Percentiles rank a stretch among this genome's conserved stretches.
phyloP scores from a whole-genome alignment of 331 rosid genomes.

The Malus hybrid region DNA sequence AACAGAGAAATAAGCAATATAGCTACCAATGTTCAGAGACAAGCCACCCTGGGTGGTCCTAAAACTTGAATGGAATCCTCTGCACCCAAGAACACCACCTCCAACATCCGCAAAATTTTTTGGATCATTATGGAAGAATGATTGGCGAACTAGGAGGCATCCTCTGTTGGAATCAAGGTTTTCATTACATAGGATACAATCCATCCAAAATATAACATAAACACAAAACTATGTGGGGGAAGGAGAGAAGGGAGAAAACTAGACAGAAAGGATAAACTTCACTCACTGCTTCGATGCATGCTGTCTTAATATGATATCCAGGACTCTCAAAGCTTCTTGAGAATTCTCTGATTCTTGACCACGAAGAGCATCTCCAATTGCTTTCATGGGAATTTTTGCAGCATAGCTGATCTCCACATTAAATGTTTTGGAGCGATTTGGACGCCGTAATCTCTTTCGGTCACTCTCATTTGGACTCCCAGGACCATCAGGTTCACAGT shows the following conservation, averaged over 20 bases:
- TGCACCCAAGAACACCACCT: conserved; percentile 85
- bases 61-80: conserved; percentile 92
- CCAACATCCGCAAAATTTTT: conserved; percentile 60
- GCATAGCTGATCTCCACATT: conserved; percentile 85
- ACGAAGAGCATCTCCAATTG: conserved; percentile 66
- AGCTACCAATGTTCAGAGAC: conserved; percentile 69
- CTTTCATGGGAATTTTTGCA: conserved; percentile 67
- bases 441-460: conserved; percentile 67
- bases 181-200: neutral
- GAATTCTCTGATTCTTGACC: conserved; percentile 81
- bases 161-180: conserved; percentile 52
- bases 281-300: conserved; percentile 92
- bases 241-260: neutral
- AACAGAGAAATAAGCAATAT: neutral
- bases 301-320: conserved; percentile 83
- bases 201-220: neutral
- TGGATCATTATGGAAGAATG: conserved; percentile 69
- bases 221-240: neutral
- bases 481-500: conserved; percentile 39
- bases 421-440: conserved; percentile 50
- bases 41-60: conserved; percentile 85
- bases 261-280: neutral
- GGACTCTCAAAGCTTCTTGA: conserved; percentile 81
- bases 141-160: conserved; percentile 84
- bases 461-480: conserved; percentile 65